phyloP scores from a whole-genome alignment of 108 stramenopile genomes.

The Seminavis robusta region DNA sequence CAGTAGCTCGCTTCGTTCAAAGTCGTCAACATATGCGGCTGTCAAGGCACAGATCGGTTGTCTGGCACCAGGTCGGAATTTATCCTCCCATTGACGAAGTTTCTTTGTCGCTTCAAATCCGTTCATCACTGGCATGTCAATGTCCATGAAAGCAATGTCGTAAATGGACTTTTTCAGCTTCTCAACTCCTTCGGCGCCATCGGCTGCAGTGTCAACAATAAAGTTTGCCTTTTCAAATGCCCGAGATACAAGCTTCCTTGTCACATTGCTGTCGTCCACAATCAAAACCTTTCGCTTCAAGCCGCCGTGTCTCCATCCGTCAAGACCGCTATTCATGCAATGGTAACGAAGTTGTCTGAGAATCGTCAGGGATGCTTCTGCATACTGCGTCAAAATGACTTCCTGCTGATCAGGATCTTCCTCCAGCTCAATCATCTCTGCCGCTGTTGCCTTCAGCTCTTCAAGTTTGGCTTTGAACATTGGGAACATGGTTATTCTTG shows the following conservation, averaged over 20 bases:
- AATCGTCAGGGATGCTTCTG: slow-evolving; percentile 84
- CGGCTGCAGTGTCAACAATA: slow-evolving; percentile 86
- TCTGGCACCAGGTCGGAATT: slow-evolving; percentile 73
- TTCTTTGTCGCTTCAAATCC: slow-evolving; percentile 87
- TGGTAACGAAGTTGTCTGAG: slow-evolving; percentile 87
- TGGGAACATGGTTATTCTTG: slow-evolving; percentile 84
- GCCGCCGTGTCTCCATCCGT: slow-evolving; percentile 88
- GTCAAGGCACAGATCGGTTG: slow-evolving; percentile 92
- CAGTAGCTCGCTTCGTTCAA: slow-evolving; percentile 82
- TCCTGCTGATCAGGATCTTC: slow-evolving; percentile 78
- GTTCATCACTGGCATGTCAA: slow-evolving; percentile 95
- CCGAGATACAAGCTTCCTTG: slow-evolving; percentile 75
- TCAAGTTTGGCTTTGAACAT: slow-evolving; percentile 74
- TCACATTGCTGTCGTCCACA: slow-evolving; percentile 83
- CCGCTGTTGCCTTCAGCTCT: slow-evolving; percentile 69
- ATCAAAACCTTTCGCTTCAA: slow-evolving; percentile 81
- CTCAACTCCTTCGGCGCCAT: slow-evolving; percentile 83
- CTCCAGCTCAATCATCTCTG: slow-evolving; percentile 82
- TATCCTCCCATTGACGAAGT: slow-evolving; percentile 83
- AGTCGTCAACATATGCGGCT: slow-evolving; percentile 82
- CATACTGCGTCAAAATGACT: slow-evolving; percentile 80
- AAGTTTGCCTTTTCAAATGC: slow-evolving; percentile 88
- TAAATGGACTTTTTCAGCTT: slow-evolving; percentile 87
- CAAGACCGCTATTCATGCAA: slow-evolving; percentile 88
- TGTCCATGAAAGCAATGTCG: slow-evolving; percentile 95